Base-by-base conservation (phyloP, 2,329 filamentous ascomycete species). In the Epichloe sylvatica region DNA sequence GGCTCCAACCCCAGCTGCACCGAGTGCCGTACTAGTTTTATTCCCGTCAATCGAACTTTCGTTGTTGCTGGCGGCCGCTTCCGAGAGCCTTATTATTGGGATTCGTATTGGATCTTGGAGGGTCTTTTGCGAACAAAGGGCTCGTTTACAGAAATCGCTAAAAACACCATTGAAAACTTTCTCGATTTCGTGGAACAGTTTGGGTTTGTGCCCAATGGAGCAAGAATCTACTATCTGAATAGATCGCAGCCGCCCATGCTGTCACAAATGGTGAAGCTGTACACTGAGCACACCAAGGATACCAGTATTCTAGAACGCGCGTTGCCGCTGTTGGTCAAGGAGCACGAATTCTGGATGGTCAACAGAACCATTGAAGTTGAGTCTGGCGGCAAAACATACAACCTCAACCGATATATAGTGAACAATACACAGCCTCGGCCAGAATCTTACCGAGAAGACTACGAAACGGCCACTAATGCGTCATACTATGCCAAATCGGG, bases 51-150 rank as follows among this genome's bases (percentile, higher is more conserved):
- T 57, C 75, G 78, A 51, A 81, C 79, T 3, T 84, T 85, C 57
- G 79, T 85, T n/a, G 74, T 85, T 15, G 80, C 81, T 3, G 81
- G 81, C 12, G 81, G 81, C n/a, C 77, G 81, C 33, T 85, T 85
- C 68, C 71, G 81, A 35, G 81, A 85, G 63, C 74, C 78, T 2
- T 85, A 84, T 60, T 84, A 84, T 62, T 84, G 81, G 81, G 80
- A 84, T 61, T 80, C 78, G 34, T 84, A 76, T 66, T 83, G 78
- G 80, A 81, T 84, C 45, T 57, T 84, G 44, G 76, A 82, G 63
- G 81, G 81, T 23, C 69, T 85, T 23, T 64, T 84, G 35, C 74
- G 81, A 44, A 84, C 80, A 0, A 74, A 78, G 15, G 81, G 81
- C 37, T 73, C 74, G 42, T 84, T 83, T 53, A 74, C 75, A 6